phyloP scores from a whole-genome alignment of 495 filamentous ascomycete species.

The Penicillium bialowiezense region DNA sequence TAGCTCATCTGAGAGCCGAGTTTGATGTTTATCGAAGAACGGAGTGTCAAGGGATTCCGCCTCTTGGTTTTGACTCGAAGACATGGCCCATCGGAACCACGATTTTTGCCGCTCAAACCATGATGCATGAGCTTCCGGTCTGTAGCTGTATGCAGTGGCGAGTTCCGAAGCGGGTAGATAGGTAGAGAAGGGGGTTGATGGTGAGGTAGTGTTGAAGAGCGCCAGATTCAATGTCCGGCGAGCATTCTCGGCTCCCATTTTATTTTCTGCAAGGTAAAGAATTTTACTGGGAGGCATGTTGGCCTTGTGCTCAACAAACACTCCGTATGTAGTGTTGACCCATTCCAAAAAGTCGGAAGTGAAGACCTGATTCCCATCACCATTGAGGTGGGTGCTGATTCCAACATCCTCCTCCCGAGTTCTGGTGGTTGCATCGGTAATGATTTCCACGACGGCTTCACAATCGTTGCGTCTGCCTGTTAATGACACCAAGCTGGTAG shows the following conservation, averaged over 20 bases:
- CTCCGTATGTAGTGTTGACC: slow-evolving; percentile 29
- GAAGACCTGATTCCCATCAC: slow-evolving; percentile 9
- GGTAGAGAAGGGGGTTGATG: slow-evolving; percentile 33
- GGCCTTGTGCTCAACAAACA: slow-evolving; percentile 21
- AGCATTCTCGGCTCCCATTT: slow-evolving; percentile 30
- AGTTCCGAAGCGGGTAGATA: slow-evolving; percentile 31
- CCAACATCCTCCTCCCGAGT: slow-evolving; percentile 31
- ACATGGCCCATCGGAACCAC: slow-evolving; percentile 44
- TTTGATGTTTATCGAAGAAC: slow-evolving; percentile 34
- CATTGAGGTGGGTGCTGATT: slow-evolving; percentile 13
- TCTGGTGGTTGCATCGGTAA: slow-evolving; percentile 34
- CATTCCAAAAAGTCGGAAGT: slow-evolving; percentile 32
- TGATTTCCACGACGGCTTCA: slow-evolving; percentile 38
- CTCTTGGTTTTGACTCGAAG: slow-evolving; percentile 16
- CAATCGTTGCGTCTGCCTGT: slow-evolving; percentile 37
- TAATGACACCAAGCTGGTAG: slow-evolving; percentile 36
- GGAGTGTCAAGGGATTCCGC: slow-evolving; percentile 12
- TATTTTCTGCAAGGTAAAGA: slow-evolving; percentile 35
- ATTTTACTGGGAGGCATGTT: slow-evolving; percentile 21
- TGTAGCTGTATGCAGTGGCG: slow-evolving; percentile 19
- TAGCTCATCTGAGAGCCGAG: slow-evolving; percentile 33
- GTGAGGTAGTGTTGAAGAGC: slow-evolving; percentile 12
- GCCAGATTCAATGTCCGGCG: slow-evolving; percentile 38
- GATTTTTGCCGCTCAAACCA: slow-evolving; percentile 34
- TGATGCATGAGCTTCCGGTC: slow-evolving; percentile 16